Base-by-base conservation (phyloP, 805 yeast genomes). In the Lachancea quebecensis region DNA sequence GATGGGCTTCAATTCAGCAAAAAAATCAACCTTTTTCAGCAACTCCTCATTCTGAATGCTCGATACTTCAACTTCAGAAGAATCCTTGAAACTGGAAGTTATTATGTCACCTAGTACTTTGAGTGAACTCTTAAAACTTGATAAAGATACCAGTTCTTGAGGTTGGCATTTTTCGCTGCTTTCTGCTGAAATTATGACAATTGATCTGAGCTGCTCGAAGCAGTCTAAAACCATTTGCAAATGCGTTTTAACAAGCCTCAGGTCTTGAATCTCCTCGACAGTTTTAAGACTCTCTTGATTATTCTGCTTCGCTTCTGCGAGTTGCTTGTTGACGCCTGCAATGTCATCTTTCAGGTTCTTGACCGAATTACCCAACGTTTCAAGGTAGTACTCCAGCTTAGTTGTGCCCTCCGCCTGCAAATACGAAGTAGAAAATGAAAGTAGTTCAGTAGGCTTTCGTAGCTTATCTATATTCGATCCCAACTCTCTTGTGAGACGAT, bases 351-450 rank as follows among this genome's bases (percentile, higher is more conserved):
- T 74, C 34, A 83, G 58, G 2, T 85, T 70, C 36, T 74, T 69
- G 18, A 82, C 75, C 0, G 87, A 74, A 42, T 78, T 75, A 12
- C 76, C 71, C 39, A 83, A 62, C 0, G 81, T 75, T 37, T 80
- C 83, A 36, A 80, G 65, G 56, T 82, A 82, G 59, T 82, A 82
- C 51, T 82, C 84, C 39, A 84, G 63, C 48, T 86, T 70, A 9
- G 84, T 75, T 1, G 78, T 71, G 8, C 76, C 74, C 27, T 59
- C 56, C 7, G 31, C 10, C 31, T 38, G 35, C 4, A 44, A 25
- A 7, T 48, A 4, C 10, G 55, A 52, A 50, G 62, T 61, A 0
- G 73, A 63, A 39, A 69, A 69, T 0, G 78, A 71, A 10, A 75
- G 69, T 18, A 73, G 65, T n/a, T 74, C 72, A n/a, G 78, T 72